Percentiles rank a stretch among this genome's conserved stretches.
Evolutionary conservation across 192 early-diverging fungal genomes (phyloP).

Genomic region (Entomortierella beljakovae): DNA sequence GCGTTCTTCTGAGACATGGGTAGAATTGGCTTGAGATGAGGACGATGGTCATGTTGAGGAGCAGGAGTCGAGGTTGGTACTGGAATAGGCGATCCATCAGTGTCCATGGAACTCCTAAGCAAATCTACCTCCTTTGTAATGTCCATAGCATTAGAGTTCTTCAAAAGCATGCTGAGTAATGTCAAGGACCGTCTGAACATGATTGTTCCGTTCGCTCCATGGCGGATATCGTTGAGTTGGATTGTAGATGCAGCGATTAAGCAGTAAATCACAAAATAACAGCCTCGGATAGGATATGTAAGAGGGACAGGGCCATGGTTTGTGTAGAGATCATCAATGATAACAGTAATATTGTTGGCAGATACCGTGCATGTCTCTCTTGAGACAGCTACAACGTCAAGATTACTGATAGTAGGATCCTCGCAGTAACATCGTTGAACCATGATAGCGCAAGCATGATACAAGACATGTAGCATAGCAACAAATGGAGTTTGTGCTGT

Average conservation of each 20-base stretch:
- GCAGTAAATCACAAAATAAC: constrained; percentile 66
- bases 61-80: neutral
- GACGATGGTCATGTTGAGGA: constrained; percentile 39
- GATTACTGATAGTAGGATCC: constrained; percentile 52
- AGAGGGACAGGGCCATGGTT: constrained; percentile 55
- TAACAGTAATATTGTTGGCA: constrained; percentile 64
- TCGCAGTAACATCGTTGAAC: constrained; percentile 64
- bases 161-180: constrained; percentile 28
- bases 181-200: constrained; percentile 44
- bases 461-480: constrained; percentile 67
- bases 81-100: neutral
- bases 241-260: constrained; percentile 61
- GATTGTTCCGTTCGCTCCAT: constrained; percentile 29
- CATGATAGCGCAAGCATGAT: constrained; percentile 62
- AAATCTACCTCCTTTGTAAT: constrained; percentile 36
- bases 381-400: constrained; percentile 46
- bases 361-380: constrained; percentile 59
- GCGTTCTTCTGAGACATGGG: constrained; percentile 50
- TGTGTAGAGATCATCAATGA: constrained; percentile 58
- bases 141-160: constrained; percentile 41
- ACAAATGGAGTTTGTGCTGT: constrained; percentile 55
- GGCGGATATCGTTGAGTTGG: constrained; percentile 55
- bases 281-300: constrained; percentile 61
- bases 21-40: constrained; percentile 40
- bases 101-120: constrained; percentile 38